phyloP scores from a whole-genome alignment of 805 yeast genomes.

The Saccharomycopsis fermentans region DNA sequence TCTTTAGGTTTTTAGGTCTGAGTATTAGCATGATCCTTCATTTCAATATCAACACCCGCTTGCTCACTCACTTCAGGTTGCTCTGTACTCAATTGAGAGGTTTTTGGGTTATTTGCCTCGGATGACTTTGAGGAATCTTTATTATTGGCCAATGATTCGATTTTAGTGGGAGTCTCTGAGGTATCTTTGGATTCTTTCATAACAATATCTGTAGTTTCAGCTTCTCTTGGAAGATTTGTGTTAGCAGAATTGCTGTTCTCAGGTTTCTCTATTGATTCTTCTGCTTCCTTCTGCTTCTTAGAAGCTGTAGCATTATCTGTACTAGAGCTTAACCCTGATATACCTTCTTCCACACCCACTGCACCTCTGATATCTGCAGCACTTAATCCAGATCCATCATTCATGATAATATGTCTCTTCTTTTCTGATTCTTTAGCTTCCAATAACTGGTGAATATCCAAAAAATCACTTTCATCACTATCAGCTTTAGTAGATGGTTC shows the following conservation, averaged over 20 bases:
- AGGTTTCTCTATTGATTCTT: not conserved
- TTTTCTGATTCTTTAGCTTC: slow-evolving; percentile 20
- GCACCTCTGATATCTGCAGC: slow-evolving; percentile 34
- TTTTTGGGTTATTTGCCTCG: not conserved
- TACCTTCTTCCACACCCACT: slow-evolving; percentile 27
- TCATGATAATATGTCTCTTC: slow-evolving; percentile 11
- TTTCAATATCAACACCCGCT: not conserved
- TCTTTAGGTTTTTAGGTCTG: not conserved
- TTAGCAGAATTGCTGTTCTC: not conserved
- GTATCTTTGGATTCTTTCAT: not conserved
- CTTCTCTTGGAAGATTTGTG: not conserved
- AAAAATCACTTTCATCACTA: slow-evolving; percentile 26
- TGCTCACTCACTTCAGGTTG: not conserved
- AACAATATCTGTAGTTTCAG: not conserved
- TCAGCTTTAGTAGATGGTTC: slow-evolving; percentile 11
- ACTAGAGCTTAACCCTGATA: slow-evolving; percentile 16
- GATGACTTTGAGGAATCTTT: not conserved
- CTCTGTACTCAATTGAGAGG: not conserved
- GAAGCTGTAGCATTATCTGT: slow-evolving; percentile 5
- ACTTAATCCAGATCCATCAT: slow-evolving; percentile 23
- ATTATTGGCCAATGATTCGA: not conserved
- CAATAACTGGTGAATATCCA: slow-evolving; percentile 27
- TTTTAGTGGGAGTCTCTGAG: not conserved
- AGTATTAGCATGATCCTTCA: not conserved
- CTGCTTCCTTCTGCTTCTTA: not conserved